Base-by-base conservation (phyloP, 176 grass and related monocot genomes). In the Carex myosuroides region DNA sequence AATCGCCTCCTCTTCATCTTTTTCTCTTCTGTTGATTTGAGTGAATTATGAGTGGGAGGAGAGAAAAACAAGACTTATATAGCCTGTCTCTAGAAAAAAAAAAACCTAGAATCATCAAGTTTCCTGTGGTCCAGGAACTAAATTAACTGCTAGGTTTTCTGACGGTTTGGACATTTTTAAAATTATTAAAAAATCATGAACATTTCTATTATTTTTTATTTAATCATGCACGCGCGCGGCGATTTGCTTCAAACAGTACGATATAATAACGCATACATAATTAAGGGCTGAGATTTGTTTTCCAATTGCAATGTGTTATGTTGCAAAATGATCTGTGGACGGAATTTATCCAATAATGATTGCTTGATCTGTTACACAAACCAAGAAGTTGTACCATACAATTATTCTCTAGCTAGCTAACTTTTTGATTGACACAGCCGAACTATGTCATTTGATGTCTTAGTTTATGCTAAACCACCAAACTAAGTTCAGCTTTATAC, bases 321-420 rank as follows among this genome's bases (percentile, higher is more conserved):
- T 46, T 46, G 42, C 6, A 46, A 46, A 46, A 46, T 46, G 8
- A 58, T 18, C 0, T 58, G 17, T 60, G 17, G 17, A 20, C 18
- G 57, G 14, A 69, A 69, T 39, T 70, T 70, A n/a, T 17, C 6
- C 3, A 70, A 70, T 70, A 16, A 70, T 41, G 66, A 39, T 39
- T 70, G 66, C 13, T 70, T 70, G 33, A 70, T 70, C 14, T 6
- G 13, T 41, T 70, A 42, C 33, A 70, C 66, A 70, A 70, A 8
- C 66, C 33, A 70, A 70, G 32, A 70, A 70, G 66, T 70, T 70
- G 33, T 42, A 70, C 66, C 33, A 22, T 22, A 48, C 70, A 73
- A 74, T 74, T 50, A 74, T 74, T 50, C 22, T 21, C 42, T 20
- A 74, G 20, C 42, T 44, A 74, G 42, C 70, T 74, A 74, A 74